Conservation (phyloP, 345 rosid genomes). For the Gossypium thurberi region DNA sequence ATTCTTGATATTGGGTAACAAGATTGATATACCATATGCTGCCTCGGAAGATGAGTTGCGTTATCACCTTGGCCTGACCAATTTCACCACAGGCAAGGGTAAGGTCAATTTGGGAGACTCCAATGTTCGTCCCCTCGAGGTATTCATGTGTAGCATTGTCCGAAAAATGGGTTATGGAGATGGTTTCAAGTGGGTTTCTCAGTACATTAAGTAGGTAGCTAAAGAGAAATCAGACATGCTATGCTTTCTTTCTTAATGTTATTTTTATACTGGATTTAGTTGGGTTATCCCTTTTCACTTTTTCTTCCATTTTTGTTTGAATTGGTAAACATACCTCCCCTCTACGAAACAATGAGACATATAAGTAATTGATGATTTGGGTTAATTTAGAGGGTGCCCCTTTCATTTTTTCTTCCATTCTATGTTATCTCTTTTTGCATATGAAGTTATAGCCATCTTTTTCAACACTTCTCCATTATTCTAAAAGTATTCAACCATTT, state of each 20-base stretch:
- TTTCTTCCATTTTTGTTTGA: not conserved
- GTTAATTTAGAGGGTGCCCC: not conserved
- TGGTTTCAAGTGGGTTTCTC: slow-evolving; percentile 76
- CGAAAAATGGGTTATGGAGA: slow-evolving; percentile 75
- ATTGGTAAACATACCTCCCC: not conserved
- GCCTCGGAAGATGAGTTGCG: slow-evolving; percentile 69
- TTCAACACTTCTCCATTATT: not conserved
- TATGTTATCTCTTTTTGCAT: too few species aligned
- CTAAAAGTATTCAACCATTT: not conserved
- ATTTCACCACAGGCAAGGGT: slow-evolving; percentile 67
- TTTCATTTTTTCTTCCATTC: not conserved
- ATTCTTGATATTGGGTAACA: slow-evolving; percentile 60
- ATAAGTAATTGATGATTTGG: not conserved
- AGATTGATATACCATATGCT: slow-evolving; percentile 62
- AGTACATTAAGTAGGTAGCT: slow-evolving; percentile 46
- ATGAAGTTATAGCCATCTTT: not conserved
- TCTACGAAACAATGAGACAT: not conserved
- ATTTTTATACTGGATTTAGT: slow-evolving; percentile 15
- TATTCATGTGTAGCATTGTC: slow-evolving; percentile 71
- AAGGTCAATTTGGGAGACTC: slow-evolving; percentile 44
- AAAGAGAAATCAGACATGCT: not conserved
- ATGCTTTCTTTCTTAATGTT: slow-evolving; percentile 6
- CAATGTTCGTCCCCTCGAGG: slow-evolving; percentile 56
- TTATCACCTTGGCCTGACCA: slow-evolving; percentile 52
- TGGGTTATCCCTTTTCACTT: not conserved